These are phyloP conservation scores for Acacia crassicarpa DNA, from an alignment of 306 rosid genomes.

Conservation along the genomic window DNA sequence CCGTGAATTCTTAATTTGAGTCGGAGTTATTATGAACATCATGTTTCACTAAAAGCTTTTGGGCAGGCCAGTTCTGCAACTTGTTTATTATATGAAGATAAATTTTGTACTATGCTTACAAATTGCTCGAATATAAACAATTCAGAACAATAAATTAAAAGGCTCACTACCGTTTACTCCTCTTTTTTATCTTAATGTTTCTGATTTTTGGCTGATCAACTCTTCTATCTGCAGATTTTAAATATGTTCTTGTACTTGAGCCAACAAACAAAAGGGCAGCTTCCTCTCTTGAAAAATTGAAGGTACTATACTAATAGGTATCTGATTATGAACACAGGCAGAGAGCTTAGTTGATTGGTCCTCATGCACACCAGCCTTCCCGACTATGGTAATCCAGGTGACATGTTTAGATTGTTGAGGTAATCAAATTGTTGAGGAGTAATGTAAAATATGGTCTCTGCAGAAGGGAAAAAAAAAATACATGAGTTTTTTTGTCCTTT, in stretches of 20 bases:
- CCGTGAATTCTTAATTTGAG: background rate
- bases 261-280: constrained; percentile 98
- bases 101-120: background rate
- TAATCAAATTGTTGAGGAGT: constrained; percentile 35
- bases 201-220: constrained; percentile 21
- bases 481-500: constrained; percentile 37
- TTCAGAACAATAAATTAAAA: background rate
- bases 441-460: constrained; percentile 31
- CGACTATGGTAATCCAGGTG: constrained; percentile 21
- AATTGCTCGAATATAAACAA: background rate
- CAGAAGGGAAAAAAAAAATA: background rate
- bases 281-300: constrained; percentile 67
- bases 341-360: constrained; percentile 18
- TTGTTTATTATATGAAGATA: constrained; percentile 11
- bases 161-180: background rate
- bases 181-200: background rate
- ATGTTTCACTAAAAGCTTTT: constrained; percentile 2
- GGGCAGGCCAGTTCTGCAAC: background rate
- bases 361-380: background rate
- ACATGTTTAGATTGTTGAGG: constrained; percentile 5
- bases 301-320: constrained; percentile 69
- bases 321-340: constrained; percentile 12
- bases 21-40: background rate
- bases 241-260: constrained; percentile 87
- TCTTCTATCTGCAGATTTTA: constrained; percentile 65